Base-by-base conservation (phyloP, 1,284 basidiomycete species). In the Austroboletus novae-zelandiae region DNA sequence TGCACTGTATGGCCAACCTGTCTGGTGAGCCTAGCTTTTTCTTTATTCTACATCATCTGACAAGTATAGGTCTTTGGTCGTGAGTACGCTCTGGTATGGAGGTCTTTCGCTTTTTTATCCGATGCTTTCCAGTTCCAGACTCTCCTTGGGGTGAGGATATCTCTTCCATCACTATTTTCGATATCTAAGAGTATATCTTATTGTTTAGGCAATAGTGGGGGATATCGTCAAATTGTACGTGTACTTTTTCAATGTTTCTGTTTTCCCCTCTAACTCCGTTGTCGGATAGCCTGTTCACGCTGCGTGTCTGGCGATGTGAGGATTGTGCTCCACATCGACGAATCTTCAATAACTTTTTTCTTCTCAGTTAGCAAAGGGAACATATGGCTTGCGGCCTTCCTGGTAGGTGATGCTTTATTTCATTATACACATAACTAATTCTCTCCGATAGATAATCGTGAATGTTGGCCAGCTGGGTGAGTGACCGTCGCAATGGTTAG, bases 251-350 rank as follows among this genome's bases (percentile, higher is more conserved):
- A 9, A n/a, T n/a, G 4, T 18, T 20, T 31, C 2, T 46, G 17
- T 10, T 25, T 9, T 18, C 13, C 31, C 5, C 34, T 45, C 30
- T 37, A 50, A 29, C 17, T 25, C 31, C 20, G n/a, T 32, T n/a
- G 1, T 18, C 14, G 20, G 45, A 1, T 40, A 86, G 84, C 27
- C 78, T 78, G 52, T 87, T 86, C 53, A 77, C 74, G 1, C 66
- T 84, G 57, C 77, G 85, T 32, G 83, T 88, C 43, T 87, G 83
- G 82, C 70, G 84, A 68, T 88, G 84, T 88, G 61, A 65, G 82
- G 36, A 6, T 31, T 40, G 7, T 40, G 34, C 43, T 37, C 17
- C 2, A 51, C 14, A 6, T 7, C 17, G 4, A 15, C 8, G 42
- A 23, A 46, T 29, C 18, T 25, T 36, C 23, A 10, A 37, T 55